phyloP scores from a whole-genome alignment of 768 basidiomycete genomes.

The Dictyophora rubrovolvata region DNA sequence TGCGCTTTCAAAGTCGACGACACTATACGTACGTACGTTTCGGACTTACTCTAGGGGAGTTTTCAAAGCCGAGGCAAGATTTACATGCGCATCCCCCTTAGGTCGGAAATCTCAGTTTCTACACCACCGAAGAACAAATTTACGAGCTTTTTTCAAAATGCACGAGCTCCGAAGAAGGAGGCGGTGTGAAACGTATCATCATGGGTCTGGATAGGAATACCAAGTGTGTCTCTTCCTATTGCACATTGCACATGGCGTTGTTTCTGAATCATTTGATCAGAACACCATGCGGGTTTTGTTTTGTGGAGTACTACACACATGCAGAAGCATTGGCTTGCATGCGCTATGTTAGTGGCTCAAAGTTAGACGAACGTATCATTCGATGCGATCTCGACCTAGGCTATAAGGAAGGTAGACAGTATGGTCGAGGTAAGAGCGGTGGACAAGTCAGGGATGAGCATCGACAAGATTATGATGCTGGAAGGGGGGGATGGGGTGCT shows the following conservation, averaged over 20 bases:
- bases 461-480: slow-evolving; percentile 92
- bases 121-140: slow-evolving; percentile 93
- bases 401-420: slow-evolving; percentile 94
- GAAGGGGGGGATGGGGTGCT: slow-evolving; percentile 91
- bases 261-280: slow-evolving; percentile 27
- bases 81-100: slow-evolving; percentile 19
- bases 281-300: slow-evolving; percentile 92
- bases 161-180: slow-evolving; percentile 75
- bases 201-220: slow-evolving; percentile 92
- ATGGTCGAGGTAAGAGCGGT: slow-evolving; percentile 93
- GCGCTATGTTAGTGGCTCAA: slow-evolving; percentile 94
- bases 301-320: slow-evolving; percentile 94
- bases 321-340: slow-evolving; percentile 86
- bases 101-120: slow-evolving; percentile 91
- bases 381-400: slow-evolving; percentile 96
- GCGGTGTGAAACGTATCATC: slow-evolving; percentile 87
- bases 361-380: slow-evolving; percentile 96
- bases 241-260: background rate
- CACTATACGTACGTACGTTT: slow-evolving; percentile 71
- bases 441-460: slow-evolving; percentile 97
- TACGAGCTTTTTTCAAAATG: slow-evolving; percentile 90
- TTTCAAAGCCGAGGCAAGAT: background rate
- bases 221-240: slow-evolving; percentile 33
- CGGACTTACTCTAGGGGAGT: slow-evolving; percentile 16
- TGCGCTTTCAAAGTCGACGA: slow-evolving; percentile 72